These are phyloP conservation scores for Thielaviopsis populi DNA, from an alignment of 2,329 filamentous ascomycete genomes.

Conservation along the genomic window DNA sequence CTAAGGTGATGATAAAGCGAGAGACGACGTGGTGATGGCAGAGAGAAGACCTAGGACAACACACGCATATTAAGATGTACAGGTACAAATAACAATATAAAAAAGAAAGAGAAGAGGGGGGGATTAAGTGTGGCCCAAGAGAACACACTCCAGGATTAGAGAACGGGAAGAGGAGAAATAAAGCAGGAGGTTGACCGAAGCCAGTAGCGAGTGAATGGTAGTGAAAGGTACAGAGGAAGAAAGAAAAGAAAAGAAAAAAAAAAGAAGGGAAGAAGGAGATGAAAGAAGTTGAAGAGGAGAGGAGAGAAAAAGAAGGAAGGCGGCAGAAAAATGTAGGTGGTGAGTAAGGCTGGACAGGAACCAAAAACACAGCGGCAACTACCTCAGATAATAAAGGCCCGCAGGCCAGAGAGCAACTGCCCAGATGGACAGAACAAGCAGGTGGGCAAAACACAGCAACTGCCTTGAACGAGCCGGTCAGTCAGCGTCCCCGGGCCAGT, in stretches of 20 bases:
- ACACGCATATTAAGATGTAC: conserved; percentile 4
- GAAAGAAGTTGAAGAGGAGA: conserved; percentile 9
- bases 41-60: not conserved
- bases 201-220: conserved; percentile 12
- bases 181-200: conserved; percentile 8
- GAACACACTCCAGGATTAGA: conserved; percentile 1
- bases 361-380: conserved; percentile 6
- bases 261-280: conserved; percentile 11
- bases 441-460: not conserved
- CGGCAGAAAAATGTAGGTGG: conserved; percentile 8
- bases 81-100: not conserved
- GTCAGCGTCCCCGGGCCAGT: not conserved
- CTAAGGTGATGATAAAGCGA: not conserved
- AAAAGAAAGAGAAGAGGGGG: not conserved
- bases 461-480: not conserved
- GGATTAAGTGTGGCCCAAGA: not conserved
- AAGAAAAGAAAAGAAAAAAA: conserved; percentile 11
- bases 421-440: not conserved
- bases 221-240: conserved; percentile 8
- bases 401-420: not conserved
- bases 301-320: conserved; percentile 8
- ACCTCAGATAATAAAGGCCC: conserved; percentile 11
- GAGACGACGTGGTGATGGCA: not conserved
- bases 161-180: not conserved
- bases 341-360: conserved; percentile 5